Evolutionary conservation across 495 filamentous ascomycete genomes (phyloP).

Genomic region (Pyrenopolyporus hunteri): DNA sequence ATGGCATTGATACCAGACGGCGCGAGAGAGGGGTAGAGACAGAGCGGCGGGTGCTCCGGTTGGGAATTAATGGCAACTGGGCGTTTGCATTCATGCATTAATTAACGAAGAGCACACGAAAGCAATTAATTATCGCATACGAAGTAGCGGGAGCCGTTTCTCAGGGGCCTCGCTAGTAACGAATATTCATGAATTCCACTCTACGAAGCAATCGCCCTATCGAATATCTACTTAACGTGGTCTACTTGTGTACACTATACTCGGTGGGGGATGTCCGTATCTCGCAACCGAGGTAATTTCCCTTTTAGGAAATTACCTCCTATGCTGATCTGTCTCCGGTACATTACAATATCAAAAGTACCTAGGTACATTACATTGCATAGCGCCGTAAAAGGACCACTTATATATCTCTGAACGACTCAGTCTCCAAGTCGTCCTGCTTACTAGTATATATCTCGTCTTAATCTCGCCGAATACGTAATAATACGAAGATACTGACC

Average conservation of each 20-base stretch:
- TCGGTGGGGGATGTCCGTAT: not conserved
- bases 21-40: conserved; percentile 2
- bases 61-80: not conserved
- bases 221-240: not conserved
- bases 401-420: too few relatives aligned
- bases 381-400: too few relatives aligned
- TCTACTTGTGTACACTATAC: not conserved
- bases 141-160: not conserved
- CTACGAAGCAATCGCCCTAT: not conserved
- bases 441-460: too few relatives aligned
- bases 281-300: conserved; percentile 2
- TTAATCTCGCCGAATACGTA: not conserved
- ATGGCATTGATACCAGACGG: conserved; percentile 1
- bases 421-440: too few relatives aligned
- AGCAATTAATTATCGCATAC: conserved; percentile 17
- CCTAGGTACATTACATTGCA: too few relatives aligned
- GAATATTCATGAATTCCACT: conserved; percentile 6
- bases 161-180: not conserved
- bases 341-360: too few relatives aligned
- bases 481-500: not conserved
- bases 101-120: not conserved
- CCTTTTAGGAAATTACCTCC: not conserved
- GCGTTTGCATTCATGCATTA: conserved; percentile 30
- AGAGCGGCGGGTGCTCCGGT: not conserved
- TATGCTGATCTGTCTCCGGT: too few relatives aligned